Base-by-base conservation (phyloP, 2,329 filamentous ascomycete species). In the Leptographium wingfieldii region DNA sequence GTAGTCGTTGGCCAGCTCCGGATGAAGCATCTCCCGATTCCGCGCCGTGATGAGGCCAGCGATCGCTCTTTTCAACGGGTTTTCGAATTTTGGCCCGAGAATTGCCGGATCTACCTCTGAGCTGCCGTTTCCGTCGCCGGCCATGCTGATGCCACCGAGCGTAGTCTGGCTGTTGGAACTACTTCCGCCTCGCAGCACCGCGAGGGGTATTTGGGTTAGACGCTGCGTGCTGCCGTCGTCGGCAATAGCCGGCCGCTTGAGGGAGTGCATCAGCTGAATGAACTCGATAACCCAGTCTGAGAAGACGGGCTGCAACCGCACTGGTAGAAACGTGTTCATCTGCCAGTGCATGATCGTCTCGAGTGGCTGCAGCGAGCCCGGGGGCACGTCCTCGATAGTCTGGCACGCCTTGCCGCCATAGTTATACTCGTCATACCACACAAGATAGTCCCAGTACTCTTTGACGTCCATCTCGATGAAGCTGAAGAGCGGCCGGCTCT, bases 351-450 rank as follows among this genome's bases (percentile, higher is more conserved):
- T 97, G 67, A 99, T 84, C 12, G 88, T 94, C 67, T 96, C 62
- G n/a, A 66, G 62, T 29, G 60, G 40, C 59, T 62, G 60, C 29
- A 62, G 59, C 11, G 29, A 35, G 25, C 46, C 60, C 10, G 40
- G 14, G 19, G 52, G 38, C 3, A 29, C 73, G 66, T 92, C 90
- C 9, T 87, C 79, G 3, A 96, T 88, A 67, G 94, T 83, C 56
- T 86, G 83, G 65, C 90, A 96, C 4, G 89, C 94, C 68, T 95
- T 95, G 62, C 94, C 94, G 59, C 94, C 95, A 68, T 97, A 97
- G 76, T 99, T 99, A 78, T 92, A 96, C 73, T 96, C 90, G 67
- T 99, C 94, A 66, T 97, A 97, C 94, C 94, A 99, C 4, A 96
- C 85, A 0, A 99, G 83, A 68, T 96, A 97, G 71, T 99, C 94